Base-by-base conservation (phyloP, 129 eudicot genomes). In the Escallonia rubra region DNA sequence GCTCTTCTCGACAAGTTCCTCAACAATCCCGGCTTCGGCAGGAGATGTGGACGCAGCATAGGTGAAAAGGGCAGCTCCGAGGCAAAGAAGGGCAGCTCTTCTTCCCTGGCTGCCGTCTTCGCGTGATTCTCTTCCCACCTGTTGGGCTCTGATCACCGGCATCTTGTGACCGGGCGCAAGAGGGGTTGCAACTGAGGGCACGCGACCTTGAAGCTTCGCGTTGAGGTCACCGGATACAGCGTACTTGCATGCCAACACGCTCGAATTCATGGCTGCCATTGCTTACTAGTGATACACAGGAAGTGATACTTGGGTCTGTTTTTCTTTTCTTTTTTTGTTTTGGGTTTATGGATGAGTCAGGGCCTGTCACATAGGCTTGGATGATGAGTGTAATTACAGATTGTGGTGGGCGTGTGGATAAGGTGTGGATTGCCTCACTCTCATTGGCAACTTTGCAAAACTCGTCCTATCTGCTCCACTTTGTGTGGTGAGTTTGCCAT, bases 401-500 rank as follows among this genome's bases (percentile, higher is more conserved):
- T 64, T 91, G 95, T 89, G 96, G 98, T 80, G 78, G 80, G 88
- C 72, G 95, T 84, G 85, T 92, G 95, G 98, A 89, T 92, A 89
- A 92, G 98, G 88, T 88, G 91, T 23, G 84, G 98, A 92, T 92
- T 86, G 77, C 95, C 78, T 78, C 73, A 63, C 63, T 88, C 86
- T 77, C 71, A 92, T 92, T 92, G 98, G 98, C 87, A 81, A 67
- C 15, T 67, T 44, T 3, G 34, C 34, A 23, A 23, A 23, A 23
- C 2, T 11, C 43, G 54, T 56, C 46, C 23, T 44, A 16, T 5
- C 34, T 41, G 71, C 51, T 54, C 61, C 71, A 4, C 55, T 50
- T 50, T 50, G 55, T 50, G 55, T 23, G 34, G 34, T 23, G 34
- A 23, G 34, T 23, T 23, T 23, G 34, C 34, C 34, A 23, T 23